phyloP scores from a whole-genome alignment of 306 rosid species.

The Lupinus albus region DNA sequence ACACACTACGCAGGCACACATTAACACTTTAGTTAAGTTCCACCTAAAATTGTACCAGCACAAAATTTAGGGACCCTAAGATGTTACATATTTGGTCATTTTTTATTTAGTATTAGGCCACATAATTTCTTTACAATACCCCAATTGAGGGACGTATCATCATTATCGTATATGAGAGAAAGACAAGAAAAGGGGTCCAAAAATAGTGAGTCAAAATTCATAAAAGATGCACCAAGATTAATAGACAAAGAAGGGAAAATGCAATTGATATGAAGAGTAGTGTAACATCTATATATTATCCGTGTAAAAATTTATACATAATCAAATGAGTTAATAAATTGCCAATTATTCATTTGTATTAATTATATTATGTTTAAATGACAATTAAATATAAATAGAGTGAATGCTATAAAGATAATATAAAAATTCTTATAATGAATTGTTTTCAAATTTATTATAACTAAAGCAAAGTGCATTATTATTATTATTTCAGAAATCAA shows the following conservation, averaged over 20 bases:
- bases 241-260: constrained; percentile 26
- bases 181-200: constrained; percentile 40
- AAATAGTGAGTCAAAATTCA: constrained; percentile 57
- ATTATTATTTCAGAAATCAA: constrained; percentile 30
- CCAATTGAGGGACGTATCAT: constrained; percentile 29
- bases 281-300: no score
- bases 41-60: constrained; percentile 50
- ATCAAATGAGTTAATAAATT: no score
- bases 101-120: constrained; percentile 35
- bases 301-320: no score
- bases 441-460: no score
- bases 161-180: constrained; percentile 35
- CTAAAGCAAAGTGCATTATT: constrained; percentile 50
- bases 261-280: no score
- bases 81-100: constrained; percentile 41
- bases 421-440: no score
- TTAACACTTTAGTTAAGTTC: constrained; percentile 38
- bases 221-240: constrained; percentile 44
- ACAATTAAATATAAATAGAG: no score
- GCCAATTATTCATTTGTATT: no score
- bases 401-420: no score
- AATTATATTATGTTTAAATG: no score
- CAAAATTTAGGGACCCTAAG: constrained; percentile 43
- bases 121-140: constrained; percentile 13
- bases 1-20: constrained; percentile 18